These are phyloP conservation scores for Dactylis glomerata DNA, from an alignment of 176 grass and related monocot genomes.

Conservation along the genomic window DNA sequence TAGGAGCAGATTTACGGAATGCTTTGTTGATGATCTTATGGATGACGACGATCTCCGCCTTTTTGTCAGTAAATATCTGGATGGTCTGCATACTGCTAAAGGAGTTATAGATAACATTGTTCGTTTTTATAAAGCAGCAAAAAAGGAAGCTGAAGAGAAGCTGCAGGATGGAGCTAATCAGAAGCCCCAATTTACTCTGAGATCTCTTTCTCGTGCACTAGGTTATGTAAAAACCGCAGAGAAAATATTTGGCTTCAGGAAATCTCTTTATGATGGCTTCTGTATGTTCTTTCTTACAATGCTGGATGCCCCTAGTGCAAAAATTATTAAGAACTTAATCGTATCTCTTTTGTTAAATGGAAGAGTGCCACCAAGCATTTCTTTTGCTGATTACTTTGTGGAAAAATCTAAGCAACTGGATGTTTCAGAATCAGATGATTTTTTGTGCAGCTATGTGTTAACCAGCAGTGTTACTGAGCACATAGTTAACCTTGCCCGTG, in stretches of 20 bases:
- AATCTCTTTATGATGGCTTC: constrained; percentile 95
- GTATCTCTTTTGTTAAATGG: constrained; percentile 51
- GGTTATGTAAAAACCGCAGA: constrained; percentile 60
- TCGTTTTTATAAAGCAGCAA: constrained; percentile 80
- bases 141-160: constrained; percentile 73
- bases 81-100: constrained; percentile 38
- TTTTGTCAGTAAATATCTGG: constrained; percentile 84
- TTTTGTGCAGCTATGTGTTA: constrained; percentile 60
- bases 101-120: constrained; percentile 62
- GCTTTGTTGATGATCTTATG: constrained; percentile 91
- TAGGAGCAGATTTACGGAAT: constrained; percentile 94
- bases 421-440: constrained; percentile 41
- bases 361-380: constrained; percentile 44
- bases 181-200: constrained; percentile 93
- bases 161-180: constrained; percentile 95
- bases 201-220: constrained; percentile 83
- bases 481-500: constrained; percentile 78
- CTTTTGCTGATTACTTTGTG: constrained; percentile 56
- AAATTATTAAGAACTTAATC: constrained; percentile 73
- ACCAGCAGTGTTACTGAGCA: constrained; percentile 79
- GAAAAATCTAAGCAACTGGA: constrained; percentile 29
- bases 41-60: constrained; percentile 77
- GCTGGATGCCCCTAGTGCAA: constrained; percentile 77
- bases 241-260: constrained; percentile 69
- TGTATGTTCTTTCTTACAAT: constrained; percentile 99